Percentiles rank a stretch among this genome's conserved stretches.
Evolutionary conservation across 371 early-diverging fungal species (phyloP).

Genomic region (Funneliformis caledonium): DNA sequence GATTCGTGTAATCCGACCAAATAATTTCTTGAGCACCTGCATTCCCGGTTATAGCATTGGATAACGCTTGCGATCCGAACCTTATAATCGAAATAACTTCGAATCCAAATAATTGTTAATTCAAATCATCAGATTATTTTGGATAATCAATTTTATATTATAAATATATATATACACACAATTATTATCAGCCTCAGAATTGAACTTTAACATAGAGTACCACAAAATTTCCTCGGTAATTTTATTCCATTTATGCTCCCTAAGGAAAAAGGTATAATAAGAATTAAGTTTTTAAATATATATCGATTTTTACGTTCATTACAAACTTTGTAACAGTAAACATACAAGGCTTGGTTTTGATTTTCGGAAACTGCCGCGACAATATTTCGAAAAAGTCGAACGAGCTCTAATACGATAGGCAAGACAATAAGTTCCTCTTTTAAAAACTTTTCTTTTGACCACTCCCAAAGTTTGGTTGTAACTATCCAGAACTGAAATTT

Average conservation of each 20-base stretch:
- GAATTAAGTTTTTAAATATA: neutral
- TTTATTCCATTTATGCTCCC: constrained; percentile 35
- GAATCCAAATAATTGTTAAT: neutral
- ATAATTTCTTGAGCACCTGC: neutral
- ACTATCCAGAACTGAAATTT: constrained; percentile 7
- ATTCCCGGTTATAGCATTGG: constrained; percentile 33
- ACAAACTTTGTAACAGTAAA: neutral
- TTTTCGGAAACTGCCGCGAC: constrained; percentile 21
- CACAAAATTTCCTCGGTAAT: constrained; percentile 20
- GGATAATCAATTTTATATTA: neutral
- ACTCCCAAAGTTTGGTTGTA: neutral
- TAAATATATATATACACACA: neutral
- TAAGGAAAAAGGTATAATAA: neutral
- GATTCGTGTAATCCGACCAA: constrained; percentile 26
- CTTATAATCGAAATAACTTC: constrained; percentile 1
- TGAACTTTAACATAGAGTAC: neutral
- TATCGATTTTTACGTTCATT: neutral
- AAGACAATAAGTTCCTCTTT: neutral
- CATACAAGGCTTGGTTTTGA: constrained; percentile 34
- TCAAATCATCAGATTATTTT: neutral
- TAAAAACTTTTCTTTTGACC: neutral
- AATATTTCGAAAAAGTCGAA: constrained; percentile 25
- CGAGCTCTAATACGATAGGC: neutral
- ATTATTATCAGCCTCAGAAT: neutral
- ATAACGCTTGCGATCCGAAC: constrained; percentile 34